Evolutionary conservation across 495 filamentous ascomycete species (phyloP).

Genomic region (Annulohypoxylon stygium): DNA sequence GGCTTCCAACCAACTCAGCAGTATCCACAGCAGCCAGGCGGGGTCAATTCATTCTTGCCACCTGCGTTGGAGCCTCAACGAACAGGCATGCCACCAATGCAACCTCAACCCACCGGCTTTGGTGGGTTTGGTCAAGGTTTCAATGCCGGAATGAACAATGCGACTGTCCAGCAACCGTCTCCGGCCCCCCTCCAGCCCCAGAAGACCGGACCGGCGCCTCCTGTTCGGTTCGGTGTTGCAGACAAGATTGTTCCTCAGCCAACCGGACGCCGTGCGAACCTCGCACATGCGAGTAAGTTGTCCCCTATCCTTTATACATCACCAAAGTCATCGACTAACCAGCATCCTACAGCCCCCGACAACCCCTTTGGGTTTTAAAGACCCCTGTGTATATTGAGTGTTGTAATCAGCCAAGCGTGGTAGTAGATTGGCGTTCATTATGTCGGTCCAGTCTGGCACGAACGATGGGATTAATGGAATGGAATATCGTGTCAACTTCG

Average conservation of each 20-base stretch:
- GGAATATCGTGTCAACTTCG: background rate
- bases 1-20: constrained; percentile 60
- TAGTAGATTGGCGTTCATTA: constrained; percentile 8
- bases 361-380: constrained; percentile 92
- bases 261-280: constrained; percentile 89
- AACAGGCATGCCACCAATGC: constrained; percentile 59
- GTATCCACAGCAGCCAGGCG: constrained; percentile 59
- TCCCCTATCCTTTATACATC: constrained; percentile 8
- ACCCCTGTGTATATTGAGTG: background rate
- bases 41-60: constrained; percentile 70
- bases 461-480: constrained; percentile 19
- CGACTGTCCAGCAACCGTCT: constrained; percentile 64
- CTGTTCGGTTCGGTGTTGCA: constrained; percentile 87
- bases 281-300: constrained; percentile 92
- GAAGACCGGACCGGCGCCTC: constrained; percentile 92
- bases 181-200: constrained; percentile 76
- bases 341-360: constrained; percentile 73
- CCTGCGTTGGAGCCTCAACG: constrained; percentile 67
- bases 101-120: constrained; percentile 67
- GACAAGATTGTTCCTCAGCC: constrained; percentile 89
- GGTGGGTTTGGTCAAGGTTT: constrained; percentile 67
- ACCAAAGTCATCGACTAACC: constrained; percentile 2
- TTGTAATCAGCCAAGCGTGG: constrained; percentile 2
- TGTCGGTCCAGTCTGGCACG: constrained; percentile 1
- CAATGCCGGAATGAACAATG: constrained; percentile 57